Evolutionary conservation across 306 rosid species (phyloP), one percentile per base, ranked within the genome.

Genomic region (Carpinus fangiana): DNA sequence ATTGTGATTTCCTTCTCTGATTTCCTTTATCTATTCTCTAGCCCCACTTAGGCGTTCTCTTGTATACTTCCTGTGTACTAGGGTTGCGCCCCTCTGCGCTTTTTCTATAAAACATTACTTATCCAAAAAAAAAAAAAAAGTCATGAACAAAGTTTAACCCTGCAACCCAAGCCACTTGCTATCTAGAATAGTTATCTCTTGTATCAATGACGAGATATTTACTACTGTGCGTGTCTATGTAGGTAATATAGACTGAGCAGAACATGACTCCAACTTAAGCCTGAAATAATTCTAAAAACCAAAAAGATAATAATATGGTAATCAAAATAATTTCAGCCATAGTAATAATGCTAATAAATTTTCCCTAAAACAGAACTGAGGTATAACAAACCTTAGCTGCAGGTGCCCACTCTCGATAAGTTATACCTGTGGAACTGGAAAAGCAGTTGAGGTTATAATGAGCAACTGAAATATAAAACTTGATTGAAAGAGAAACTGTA

Each of bases 351-450:
- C 1, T 59, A 65, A 18, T 36, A 18, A 38, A 16, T 65, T 65
- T 31, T 36, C 47, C 48, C 17, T 31, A 16, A 34, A 64, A 41
- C 5, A 67, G 14, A 67, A 41, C 12, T 41, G 50, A 50, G 73
- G 64, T 70, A 61, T 73, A 73, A 82, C 85, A 21, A 87, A 95
- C 98, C 98, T 81, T 91, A 72, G 98, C 98, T 78, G 90, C 98
- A 61, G 98, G 98, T 43, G 98, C 98, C 98, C 98, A 95, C 84
- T 95, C 98, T 76, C 98, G 84, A 81, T 92, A 95, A 69, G 96
- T 91, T 81, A 95, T 88, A 82, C 98, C 98, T 41, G 90, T 80
- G 64, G 93, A 83, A 81, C 98, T 95, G 97, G 80, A 84, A 78
- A 66, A 72, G 71, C 77, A 83, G 83, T 73, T 77, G 55, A 74